These are phyloP conservation scores for Fonsecaea erecta DNA, from an alignment of 2,329 filamentous ascomycete species.

Conservation along the genomic window DNA sequence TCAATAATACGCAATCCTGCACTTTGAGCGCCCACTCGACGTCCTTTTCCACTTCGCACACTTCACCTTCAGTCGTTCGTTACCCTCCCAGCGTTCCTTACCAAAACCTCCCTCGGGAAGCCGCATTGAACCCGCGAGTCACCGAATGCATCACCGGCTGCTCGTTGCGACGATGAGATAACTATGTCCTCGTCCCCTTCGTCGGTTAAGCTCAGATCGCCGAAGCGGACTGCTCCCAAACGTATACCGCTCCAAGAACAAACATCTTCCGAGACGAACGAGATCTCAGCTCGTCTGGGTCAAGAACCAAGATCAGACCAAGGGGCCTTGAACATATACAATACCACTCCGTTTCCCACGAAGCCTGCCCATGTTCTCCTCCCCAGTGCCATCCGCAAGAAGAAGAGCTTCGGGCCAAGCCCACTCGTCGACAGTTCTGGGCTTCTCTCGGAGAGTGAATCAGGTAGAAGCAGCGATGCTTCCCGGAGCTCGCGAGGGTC, in stretches of 20 bases:
- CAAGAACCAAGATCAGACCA: constrained; percentile 40
- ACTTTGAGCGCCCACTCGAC: constrained; percentile 3
- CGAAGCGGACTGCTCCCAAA: constrained; percentile 47
- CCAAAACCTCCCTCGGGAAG: not conserved
- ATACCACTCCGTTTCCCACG: constrained; percentile 52
- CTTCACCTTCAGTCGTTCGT: constrained; percentile 34
- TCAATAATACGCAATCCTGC: constrained; percentile 7
- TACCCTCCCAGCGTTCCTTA: constrained; percentile 18
- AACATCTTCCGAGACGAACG: constrained; percentile 52
- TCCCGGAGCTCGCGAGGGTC: constrained; percentile 16
- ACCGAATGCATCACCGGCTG: constrained; percentile 8
- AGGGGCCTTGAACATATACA: constrained; percentile 45
- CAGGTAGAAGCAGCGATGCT: constrained; percentile 21
- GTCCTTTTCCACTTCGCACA: constrained; percentile 10
- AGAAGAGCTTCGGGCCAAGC: constrained; percentile 29
- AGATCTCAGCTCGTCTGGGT: constrained; percentile 46
- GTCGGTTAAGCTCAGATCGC: constrained; percentile 34
- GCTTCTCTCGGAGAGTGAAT: constrained; percentile 16
- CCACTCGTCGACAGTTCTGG: constrained; percentile 22
- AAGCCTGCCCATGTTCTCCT: constrained; percentile 53
- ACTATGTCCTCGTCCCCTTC: constrained; percentile 36
- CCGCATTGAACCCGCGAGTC: constrained; percentile 1
- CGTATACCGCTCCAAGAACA: constrained; percentile 54
- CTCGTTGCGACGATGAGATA: constrained; percentile 31
- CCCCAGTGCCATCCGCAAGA: constrained; percentile 43